Percentiles rank a stretch among this genome's conserved stretches.
Conservation (phyloP, 495 filamentous ascomycete genomes). For the Bombardia bombarda region DNA sequence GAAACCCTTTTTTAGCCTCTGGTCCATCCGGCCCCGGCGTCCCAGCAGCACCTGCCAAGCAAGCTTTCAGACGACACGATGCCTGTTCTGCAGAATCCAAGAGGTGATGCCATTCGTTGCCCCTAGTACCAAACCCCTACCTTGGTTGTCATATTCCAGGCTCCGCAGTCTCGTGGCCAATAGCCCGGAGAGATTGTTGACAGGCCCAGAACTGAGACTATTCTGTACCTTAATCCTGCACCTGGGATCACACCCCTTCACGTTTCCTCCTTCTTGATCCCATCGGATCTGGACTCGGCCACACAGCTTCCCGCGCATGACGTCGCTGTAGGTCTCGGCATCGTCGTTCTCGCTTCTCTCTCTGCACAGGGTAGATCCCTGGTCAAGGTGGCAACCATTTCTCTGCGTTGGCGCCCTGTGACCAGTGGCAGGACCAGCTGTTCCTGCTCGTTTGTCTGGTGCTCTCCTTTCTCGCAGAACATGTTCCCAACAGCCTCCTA, state of each 20-base stretch:
- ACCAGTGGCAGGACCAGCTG: not conserved
- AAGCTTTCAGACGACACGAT: slow-evolving; percentile 9
- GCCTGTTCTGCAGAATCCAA: too few species aligned
- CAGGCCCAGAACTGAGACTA: not conserved
- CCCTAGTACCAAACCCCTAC: too few species aligned
- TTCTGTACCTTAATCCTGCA: not conserved
- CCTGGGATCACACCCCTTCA: not conserved
- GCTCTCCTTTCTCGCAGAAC: too few species aligned
- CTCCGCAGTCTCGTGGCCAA: not conserved
- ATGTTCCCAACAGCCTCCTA: too few species aligned
- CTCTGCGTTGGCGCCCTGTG: too few species aligned
- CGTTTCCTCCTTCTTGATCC: not conserved
- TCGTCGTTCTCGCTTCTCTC: not conserved
- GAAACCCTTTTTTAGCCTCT: slow-evolving; percentile 8
- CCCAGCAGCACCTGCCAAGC: not conserved
- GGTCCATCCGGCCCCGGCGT: not conserved
- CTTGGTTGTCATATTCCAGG: too few species aligned
- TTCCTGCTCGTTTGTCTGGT: slow-evolving; percentile 10
- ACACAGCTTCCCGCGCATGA: slow-evolving; percentile 30
- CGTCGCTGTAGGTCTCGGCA: slow-evolving; percentile 11
- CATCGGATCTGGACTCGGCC: slow-evolving; percentile 14
- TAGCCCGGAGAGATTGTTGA: not conserved
- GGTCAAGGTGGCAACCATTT: slow-evolving; percentile 1
- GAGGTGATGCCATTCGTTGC: too few species aligned
- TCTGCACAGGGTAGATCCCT: slow-evolving; percentile 4